Evolutionary conservation across 495 filamentous ascomycete species (phyloP).

Genomic region (Penicillium bovifimosum): DNA sequence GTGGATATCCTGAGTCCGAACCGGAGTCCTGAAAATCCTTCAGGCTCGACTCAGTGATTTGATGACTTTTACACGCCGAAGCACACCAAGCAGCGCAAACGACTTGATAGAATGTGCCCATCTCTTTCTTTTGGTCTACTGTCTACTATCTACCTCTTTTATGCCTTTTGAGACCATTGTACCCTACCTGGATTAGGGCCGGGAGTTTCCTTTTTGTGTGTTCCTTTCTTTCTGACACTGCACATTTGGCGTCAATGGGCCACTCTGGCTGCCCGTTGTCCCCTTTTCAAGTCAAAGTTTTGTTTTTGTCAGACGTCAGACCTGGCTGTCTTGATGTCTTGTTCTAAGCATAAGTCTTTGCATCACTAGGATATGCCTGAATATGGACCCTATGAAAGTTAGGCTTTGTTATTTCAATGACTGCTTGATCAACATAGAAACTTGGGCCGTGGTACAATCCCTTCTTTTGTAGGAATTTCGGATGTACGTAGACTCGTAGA

Average conservation of each 20-base stretch:
- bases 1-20: constrained; percentile 17
- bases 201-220: neutral
- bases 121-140: constrained; percentile 13
- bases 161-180: constrained; percentile 11
- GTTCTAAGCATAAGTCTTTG: constrained; percentile 1
- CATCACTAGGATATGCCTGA: constrained; percentile 5
- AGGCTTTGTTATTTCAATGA: neutral
- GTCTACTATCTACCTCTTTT: constrained; percentile 6
- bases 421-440: neutral
- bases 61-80: neutral
- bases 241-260: constrained; percentile 14
- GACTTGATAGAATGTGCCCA: constrained; percentile 14
- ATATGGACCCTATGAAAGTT: neutral
- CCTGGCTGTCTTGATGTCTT: constrained; percentile 7
- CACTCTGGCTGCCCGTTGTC: neutral
- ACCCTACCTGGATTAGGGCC: neutral
- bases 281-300: neutral
- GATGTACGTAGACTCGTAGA: neutral
- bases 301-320: constrained; percentile 2
- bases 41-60: constrained; percentile 7
- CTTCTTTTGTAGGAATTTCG: neutral
- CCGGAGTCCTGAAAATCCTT: constrained; percentile 7
- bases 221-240: constrained; percentile 8
- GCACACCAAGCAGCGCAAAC: neutral
- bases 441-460: neutral